Percentiles rank a stretch among this genome's conserved stretches.
phyloP scores from a whole-genome alignment of 305 asterid species.

The Ajuga reptans region DNA sequence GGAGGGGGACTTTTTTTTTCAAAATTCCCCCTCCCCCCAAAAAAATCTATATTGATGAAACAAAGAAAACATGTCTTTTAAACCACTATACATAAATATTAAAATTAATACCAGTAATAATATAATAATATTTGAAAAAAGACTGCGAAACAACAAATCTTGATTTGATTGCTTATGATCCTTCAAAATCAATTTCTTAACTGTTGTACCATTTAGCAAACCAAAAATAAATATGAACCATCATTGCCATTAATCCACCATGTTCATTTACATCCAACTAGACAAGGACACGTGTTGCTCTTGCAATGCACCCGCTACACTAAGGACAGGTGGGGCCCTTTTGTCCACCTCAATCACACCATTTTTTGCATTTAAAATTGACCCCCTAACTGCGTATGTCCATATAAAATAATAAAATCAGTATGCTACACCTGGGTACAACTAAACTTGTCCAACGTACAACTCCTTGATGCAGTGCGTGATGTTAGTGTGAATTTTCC shows the following conservation, averaged over 20 bases:
- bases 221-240: constrained; percentile 10
- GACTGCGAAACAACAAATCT: constrained; percentile 4
- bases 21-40: no score
- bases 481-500: constrained; percentile 22
- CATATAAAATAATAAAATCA: constrained; percentile 11
- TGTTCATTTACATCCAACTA: constrained; percentile 18
- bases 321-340: constrained; percentile 56
- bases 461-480: constrained; percentile 12
- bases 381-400: constrained; percentile 26
- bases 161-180: constrained; percentile 34
- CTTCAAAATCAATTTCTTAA: constrained; percentile 31
- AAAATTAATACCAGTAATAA: no score
- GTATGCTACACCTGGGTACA: constrained; percentile 30
- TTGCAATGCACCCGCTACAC: constrained; percentile 12
- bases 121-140: background rate
- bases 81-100: no score
- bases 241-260: constrained; percentile 19
- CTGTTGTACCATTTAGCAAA: constrained; percentile 22
- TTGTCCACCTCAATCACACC: constrained; percentile 44
- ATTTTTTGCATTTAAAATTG: constrained; percentile 26
- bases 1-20: no score
- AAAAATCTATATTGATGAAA: no score
- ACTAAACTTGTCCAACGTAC: constrained; percentile 26
- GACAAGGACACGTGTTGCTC: constrained; percentile 20
- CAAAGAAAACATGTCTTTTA: no score